Base-by-base conservation (phyloP, 2,329 filamentous ascomycete species). In the Fusarium euwallaceae region DNA sequence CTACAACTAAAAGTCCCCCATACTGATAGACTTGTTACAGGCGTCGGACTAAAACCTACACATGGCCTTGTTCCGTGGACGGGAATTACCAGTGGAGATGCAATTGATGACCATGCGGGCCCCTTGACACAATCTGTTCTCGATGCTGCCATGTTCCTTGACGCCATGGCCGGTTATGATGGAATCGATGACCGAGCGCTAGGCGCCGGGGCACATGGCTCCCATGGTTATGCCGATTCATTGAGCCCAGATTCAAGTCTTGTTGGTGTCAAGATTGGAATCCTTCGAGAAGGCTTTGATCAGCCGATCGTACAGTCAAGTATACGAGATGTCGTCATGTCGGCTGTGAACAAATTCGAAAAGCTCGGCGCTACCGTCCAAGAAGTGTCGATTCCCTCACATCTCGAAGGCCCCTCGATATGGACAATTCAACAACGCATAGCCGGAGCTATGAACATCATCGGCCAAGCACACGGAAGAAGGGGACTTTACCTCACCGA, bases 51-150 rank as follows among this genome's bases (percentile, higher is more conserved):
- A 27, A 90, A 89, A 71, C 87, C 88, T 0, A 89, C 87, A 0
- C 84, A 87, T 64, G 85, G 86, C 0, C 80, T 89, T 0, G 83
- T 90, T 0, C 88, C 88, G 0, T 90, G 84, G 62, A 89, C 86
- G 0, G 88, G 86, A 0, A 83, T 87, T 55, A 82, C 83, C 2
- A 86, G 83, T 43, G 85, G 86, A 0, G 86, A 89, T 67, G 83
- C 87, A 0, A 83, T 87, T 2, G 85, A 88, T 48, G 88, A 90
- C 69, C 87, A 90, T 72, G 82, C 81, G 0, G 87, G 87, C 0
- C 86, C 86, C 0, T 80, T 88, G 43, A 80, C 85, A 0, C 77
- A 80, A 4, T 84, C 80, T 1, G 82, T 86, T 0, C 69, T 80
- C 4, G 86, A 88, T 17, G 79, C 80, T 24, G 86, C 87, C 7